These are phyloP conservation scores for Cryptococcus neoformans DNA, from an alignment of 1,284 basidiomycete species.

Conservation along the genomic window DNA sequence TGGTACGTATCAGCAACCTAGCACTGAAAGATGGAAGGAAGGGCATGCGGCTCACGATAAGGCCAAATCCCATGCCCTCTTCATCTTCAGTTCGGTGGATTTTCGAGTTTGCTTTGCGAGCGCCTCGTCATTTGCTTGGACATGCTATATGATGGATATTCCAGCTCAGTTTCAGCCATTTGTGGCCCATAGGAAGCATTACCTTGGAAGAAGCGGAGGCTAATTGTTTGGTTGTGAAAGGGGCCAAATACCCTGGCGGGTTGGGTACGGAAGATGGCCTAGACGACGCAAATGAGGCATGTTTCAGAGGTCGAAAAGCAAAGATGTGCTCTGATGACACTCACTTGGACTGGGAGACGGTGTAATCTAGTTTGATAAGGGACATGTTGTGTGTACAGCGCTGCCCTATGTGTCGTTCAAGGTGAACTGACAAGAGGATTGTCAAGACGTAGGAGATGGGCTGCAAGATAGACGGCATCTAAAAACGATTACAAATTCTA, in stretches of 20 bases:
- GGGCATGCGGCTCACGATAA: constrained; percentile 53
- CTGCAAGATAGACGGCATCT: too few species aligned
- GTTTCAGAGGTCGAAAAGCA: neutral
- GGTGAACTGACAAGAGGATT: too few species aligned
- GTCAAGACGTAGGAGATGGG: too few species aligned
- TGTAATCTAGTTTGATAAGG: constrained; percentile 16
- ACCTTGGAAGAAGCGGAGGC: constrained; percentile 17
- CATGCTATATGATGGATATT: neutral
- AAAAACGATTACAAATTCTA: too few species aligned
- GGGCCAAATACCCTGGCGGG: constrained; percentile 26
- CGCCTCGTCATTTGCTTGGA: constrained; percentile 6
- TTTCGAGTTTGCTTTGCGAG: constrained; percentile 18
- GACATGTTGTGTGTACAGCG: constrained; percentile 5
- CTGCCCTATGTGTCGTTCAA: too few species aligned
- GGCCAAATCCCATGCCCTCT: constrained; percentile 83
- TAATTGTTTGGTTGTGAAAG: constrained; percentile 16
- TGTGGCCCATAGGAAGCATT: neutral
- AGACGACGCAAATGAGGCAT: neutral
- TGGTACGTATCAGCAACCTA: neutral
- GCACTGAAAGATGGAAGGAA: neutral
- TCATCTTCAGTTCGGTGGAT: constrained; percentile 61
- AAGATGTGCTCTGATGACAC: neutral
- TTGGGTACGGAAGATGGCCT: constrained; percentile 16
- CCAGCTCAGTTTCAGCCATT: neutral
- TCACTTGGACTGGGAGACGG: constrained; percentile 19